A percentile compares a stretch with the other conserved stretches of the same genome.
These are phyloP conservation scores for Botrytis sinoallii DNA, from an alignment of 2,329 filamentous ascomycete genomes.

Conservation along the genomic window DNA sequence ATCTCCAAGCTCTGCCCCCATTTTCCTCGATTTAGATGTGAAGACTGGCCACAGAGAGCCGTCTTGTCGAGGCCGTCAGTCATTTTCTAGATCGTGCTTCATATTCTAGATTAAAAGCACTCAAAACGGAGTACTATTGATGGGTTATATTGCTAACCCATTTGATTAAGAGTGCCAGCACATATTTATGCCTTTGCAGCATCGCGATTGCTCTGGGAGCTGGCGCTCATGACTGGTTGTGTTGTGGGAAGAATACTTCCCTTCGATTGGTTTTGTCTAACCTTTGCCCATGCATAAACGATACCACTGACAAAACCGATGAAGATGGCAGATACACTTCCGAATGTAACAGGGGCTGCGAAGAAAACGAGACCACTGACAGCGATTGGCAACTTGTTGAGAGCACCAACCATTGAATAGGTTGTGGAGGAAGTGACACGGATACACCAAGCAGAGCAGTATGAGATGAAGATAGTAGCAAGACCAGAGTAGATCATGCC, in stretches of 20 bases:
- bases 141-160: background rate
- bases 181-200: conserved; percentile 52
- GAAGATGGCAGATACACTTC: conserved; percentile 85
- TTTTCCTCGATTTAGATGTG: background rate
- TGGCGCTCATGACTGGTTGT: conserved; percentile 76
- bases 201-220: conserved; percentile 86
- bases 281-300: conserved; percentile 83
- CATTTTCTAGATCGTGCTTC: conserved; percentile 5
- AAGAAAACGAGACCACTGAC: conserved; percentile 93
- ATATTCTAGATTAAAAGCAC: conserved; percentile 1
- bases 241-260: conserved; percentile 66
- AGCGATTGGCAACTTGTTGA: conserved; percentile 97
- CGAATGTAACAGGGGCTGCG: conserved; percentile 86
- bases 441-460: conserved; percentile 98
- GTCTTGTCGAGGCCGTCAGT: conserved; percentile 6
- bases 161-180: background rate
- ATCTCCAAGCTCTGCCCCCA: background rate
- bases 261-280: conserved; percentile 68
- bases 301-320: conserved; percentile 90
- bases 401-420: conserved; percentile 95
- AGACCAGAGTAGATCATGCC: conserved; percentile 95
- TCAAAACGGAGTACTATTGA: background rate
- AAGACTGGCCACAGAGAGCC: background rate
- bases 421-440: conserved; percentile 96
- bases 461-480: conserved; percentile 96